Percentiles rank a stretch among this genome's conserved stretches.
phyloP scores from a whole-genome alignment of 768 basidiomycete species.

The Xanthoconium purpureum region DNA sequence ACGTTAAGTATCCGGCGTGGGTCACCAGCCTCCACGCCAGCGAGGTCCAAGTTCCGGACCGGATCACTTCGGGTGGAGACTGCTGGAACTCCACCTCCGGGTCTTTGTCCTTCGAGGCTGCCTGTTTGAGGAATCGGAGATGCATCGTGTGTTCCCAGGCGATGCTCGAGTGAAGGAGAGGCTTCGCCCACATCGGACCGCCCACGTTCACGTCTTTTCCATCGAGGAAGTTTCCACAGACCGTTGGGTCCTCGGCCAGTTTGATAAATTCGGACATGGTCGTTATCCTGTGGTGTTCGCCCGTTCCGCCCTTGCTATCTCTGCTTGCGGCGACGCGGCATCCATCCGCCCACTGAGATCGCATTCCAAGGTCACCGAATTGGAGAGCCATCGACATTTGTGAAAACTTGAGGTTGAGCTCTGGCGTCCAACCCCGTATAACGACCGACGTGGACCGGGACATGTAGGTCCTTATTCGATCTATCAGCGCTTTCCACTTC shows the following conservation, averaged over 20 bases:
- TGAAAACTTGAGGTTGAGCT: not conserved
- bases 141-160: not conserved
- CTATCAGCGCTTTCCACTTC: not conserved
- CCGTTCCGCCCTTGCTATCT: not conserved
- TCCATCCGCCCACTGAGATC: not conserved
- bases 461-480: not conserved
- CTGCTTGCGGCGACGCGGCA: fast-evolving
- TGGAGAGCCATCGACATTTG: not conserved
- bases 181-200: too few species aligned
- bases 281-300: not conserved
- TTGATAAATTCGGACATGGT: not conserved
- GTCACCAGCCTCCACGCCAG: not conserved
- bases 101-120: not conserved
- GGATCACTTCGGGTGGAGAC: not conserved
- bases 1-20: not conserved
- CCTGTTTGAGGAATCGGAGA: not conserved
- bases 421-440: not conserved
- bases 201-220: not conserved
- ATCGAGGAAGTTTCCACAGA: not conserved
- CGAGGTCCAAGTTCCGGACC: not conserved
- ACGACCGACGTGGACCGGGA: not conserved
- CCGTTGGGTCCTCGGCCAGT: not conserved
- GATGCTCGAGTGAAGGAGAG: not conserved
- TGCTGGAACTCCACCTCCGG: not conserved
- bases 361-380: not conserved